phyloP scores from a whole-genome alignment of 2,329 filamentous ascomycete genomes.

The Penicillium sp. region DNA sequence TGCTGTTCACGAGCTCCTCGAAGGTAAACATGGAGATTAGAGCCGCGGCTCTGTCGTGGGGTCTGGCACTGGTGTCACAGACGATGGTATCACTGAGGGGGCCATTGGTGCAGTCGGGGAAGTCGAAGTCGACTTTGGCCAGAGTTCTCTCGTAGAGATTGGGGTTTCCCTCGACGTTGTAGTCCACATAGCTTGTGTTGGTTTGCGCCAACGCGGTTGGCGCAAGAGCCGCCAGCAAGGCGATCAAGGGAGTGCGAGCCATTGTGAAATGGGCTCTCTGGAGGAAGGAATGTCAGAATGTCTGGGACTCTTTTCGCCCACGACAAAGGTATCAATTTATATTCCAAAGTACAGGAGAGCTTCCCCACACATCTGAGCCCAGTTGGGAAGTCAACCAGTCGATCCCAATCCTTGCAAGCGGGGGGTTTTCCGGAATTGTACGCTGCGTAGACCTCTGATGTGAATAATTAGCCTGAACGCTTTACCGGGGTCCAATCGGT shows the following conservation, averaged over 20 bases:
- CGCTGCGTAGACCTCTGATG: background rate
- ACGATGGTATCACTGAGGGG: slow-evolving; percentile 50
- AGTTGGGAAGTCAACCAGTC: slow-evolving; percentile 14
- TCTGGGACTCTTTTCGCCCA: background rate
- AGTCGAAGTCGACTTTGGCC: slow-evolving; percentile 27
- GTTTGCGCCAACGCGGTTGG: slow-evolving; percentile 25
- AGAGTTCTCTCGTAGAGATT: slow-evolving; percentile 22
- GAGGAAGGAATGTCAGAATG: background rate
- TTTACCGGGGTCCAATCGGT: background rate
- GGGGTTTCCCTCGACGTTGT: slow-evolving; percentile 26
- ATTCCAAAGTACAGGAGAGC: background rate
- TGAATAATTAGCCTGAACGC: background rate
- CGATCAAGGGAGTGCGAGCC: slow-evolving; percentile 16
- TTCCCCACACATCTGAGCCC: background rate
- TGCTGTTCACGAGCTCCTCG: slow-evolving; percentile 55
- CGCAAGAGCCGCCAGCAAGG: slow-evolving; percentile 22
- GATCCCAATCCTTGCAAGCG: slow-evolving; percentile 17
- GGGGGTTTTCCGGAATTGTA: slow-evolving; percentile 12
- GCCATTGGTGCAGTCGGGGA: slow-evolving; percentile 52
- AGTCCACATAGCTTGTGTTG: slow-evolving; percentile 30
- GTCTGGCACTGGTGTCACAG: slow-evolving; percentile 47
- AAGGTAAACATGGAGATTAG: slow-evolving; percentile 51
- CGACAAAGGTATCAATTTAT: background rate
- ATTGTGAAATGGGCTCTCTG: slow-evolving; percentile 10
- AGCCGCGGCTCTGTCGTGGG: slow-evolving; percentile 45